Evolutionary conservation across 2,329 filamentous ascomycete species (phyloP).

Genomic region (Colletotrichum sansevieriae): DNA sequence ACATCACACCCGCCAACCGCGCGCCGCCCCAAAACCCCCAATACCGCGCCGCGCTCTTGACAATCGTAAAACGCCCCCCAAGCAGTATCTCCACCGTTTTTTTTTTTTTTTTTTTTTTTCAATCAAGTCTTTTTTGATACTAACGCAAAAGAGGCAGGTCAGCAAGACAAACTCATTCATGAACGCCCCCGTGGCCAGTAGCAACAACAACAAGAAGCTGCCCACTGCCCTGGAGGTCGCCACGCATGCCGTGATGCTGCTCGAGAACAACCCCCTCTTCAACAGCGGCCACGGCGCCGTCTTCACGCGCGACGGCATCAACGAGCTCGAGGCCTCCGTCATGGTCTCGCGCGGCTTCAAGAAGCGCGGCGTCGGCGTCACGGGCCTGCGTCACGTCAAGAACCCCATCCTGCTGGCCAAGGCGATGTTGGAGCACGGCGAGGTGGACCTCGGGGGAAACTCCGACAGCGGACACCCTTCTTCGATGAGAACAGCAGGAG

Average conservation of each 20-base stretch:
- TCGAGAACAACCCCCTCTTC: slow-evolving; percentile 87
- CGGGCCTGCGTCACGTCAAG: slow-evolving; percentile 78
- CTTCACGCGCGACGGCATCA: slow-evolving; percentile 84
- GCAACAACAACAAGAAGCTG: slow-evolving; percentile 35
- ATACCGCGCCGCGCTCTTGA: slow-evolving; percentile 72
- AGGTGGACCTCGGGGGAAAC: slow-evolving; percentile 66
- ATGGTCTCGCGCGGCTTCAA: slow-evolving; percentile 82
- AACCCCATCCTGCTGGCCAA: slow-evolving; percentile 83
- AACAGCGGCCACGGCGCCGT: slow-evolving; percentile 88
- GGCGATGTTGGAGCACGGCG: slow-evolving; percentile 76
- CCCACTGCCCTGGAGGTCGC: slow-evolving; percentile 79
- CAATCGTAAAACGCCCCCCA: slow-evolving; percentile 62
- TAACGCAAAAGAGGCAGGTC: slow-evolving; percentile 50
- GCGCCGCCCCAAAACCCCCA: slow-evolving; percentile 68
- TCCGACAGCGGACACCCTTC: slow-evolving; percentile 48
- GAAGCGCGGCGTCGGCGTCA: slow-evolving; percentile 84
- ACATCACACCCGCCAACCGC: slow-evolving; percentile 72
- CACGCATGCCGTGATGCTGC: slow-evolving; percentile 78
- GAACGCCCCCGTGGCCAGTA: slow-evolving; percentile 48
- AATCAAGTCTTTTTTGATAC: too few species aligned
- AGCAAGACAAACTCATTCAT: slow-evolving; percentile 62
- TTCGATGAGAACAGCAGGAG: not conserved
- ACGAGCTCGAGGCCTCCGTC: slow-evolving; percentile 87
- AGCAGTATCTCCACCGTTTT: too few species aligned
- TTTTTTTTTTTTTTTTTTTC: too few species aligned